A percentile compares a stretch with the other conserved stretches of the same genome.
phyloP scores from a whole-genome alignment of 2,329 filamentous ascomycete genomes.

The Fusarium nygamai region DNA sequence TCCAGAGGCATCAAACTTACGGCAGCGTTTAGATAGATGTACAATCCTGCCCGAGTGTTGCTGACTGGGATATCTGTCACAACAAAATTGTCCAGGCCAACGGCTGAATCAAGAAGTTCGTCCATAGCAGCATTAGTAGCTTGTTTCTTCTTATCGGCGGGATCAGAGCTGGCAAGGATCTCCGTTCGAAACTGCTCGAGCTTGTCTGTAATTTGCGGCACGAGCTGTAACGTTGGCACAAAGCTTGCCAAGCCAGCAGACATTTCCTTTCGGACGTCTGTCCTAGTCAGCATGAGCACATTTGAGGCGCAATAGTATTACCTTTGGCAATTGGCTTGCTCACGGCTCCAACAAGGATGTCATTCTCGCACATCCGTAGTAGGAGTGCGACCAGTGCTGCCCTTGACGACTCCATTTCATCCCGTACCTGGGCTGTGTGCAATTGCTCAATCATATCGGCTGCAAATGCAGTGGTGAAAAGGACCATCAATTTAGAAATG shows the following conservation, averaged over 20 bases:
- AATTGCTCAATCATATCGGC: constrained; percentile 59
- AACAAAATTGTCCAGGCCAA: constrained; percentile 65
- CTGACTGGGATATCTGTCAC: constrained; percentile 73
- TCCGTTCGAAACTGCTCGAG: constrained; percentile 68
- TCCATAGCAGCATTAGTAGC: constrained; percentile 61
- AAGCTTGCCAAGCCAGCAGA: constrained; percentile 64
- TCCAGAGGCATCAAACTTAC: constrained; percentile 57
- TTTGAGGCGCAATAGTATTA: constrained; percentile 38
- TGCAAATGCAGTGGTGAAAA: constrained; percentile 63
- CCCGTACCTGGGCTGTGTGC: constrained; percentile 56
- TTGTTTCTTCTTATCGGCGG: constrained; percentile 62
- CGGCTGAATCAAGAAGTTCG: constrained; percentile 65
- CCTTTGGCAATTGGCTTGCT: constrained; percentile 63
- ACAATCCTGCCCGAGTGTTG: constrained; percentile 83
- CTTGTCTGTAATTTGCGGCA: constrained; percentile 62
- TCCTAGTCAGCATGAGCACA: background rate
- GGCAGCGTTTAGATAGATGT: constrained; percentile 84
- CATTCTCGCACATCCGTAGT: constrained; percentile 69
- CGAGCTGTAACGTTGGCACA: constrained; percentile 65
- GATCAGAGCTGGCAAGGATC: constrained; percentile 65
- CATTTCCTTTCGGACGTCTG: constrained; percentile 60
- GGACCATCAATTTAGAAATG: constrained; percentile 67
- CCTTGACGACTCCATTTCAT: constrained; percentile 69
- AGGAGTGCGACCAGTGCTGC: constrained; percentile 73
- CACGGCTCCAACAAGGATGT: constrained; percentile 63